These are phyloP conservation scores for Clavispora santaluciae DNA, from an alignment of 805 yeast genomes.

Conservation along the genomic window DNA sequence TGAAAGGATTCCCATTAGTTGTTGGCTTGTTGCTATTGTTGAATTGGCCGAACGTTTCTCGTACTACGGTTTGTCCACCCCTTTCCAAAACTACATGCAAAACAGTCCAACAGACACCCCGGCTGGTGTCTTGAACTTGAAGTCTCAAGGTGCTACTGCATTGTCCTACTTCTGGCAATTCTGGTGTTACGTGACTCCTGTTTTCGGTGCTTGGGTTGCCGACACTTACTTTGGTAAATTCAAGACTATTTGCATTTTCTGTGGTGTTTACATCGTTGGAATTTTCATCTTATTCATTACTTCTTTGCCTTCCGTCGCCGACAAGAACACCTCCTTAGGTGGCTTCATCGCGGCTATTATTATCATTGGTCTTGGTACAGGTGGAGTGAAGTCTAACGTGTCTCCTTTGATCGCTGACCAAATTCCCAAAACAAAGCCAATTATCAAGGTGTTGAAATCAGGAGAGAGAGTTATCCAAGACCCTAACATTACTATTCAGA, in stretches of 20 bases:
- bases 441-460: conserved; percentile 31
- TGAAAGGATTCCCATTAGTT: conserved; percentile 48
- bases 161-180: conserved; percentile 72
- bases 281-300: conserved; percentile 63
- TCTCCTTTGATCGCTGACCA: conserved; percentile 66
- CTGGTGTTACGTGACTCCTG: conserved; percentile 79
- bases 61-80: conserved; percentile 72
- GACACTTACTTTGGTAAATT: conserved; percentile 73
- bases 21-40: conserved; percentile 62
- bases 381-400: conserved; percentile 75
- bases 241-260: conserved; percentile 59
- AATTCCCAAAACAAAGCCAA: conserved; percentile 37
- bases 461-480: conserved; percentile 46
- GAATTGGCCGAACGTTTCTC: conserved; percentile 81
- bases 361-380: conserved; percentile 71
- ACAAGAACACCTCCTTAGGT: conserved; percentile 50
- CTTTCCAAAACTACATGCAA: conserved; percentile 78
- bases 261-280: conserved; percentile 57
- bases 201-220: conserved; percentile 69
- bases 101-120: conserved; percentile 37
- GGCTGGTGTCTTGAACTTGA: conserved; percentile 55
- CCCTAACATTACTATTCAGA: conserved; percentile 66
- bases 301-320: conserved; percentile 56
- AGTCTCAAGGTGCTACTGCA: conserved; percentile 63
- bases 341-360: conserved; percentile 56